Percentiles rank a stretch among this genome's conserved stretches.
Conservation (phyloP, 2,329 filamentous ascomycete genomes). For the Hypoxylon sp. region DNA sequence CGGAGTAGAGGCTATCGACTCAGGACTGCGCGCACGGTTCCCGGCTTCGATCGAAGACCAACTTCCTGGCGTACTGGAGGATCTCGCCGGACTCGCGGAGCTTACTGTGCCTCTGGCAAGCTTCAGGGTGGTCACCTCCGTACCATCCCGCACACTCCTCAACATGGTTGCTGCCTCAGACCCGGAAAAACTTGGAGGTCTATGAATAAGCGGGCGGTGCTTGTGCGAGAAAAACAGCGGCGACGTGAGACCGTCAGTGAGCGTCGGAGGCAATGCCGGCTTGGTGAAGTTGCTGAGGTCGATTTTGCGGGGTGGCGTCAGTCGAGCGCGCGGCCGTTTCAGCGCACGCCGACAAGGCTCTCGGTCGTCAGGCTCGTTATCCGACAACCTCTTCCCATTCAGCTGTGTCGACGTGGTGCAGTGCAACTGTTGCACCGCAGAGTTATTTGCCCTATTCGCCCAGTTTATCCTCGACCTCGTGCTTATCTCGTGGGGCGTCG, state of each 20-base stretch:
- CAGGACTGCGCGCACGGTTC: conserved; percentile 66
- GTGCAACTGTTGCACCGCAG: conserved; percentile 40
- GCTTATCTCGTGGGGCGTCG: conserved; percentile 37
- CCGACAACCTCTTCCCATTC: conserved; percentile 46
- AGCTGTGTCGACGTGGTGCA: conserved; percentile 35
- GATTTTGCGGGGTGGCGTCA: conserved; percentile 62
- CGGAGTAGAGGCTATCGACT: conserved; percentile 62
- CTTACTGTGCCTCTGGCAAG: conserved; percentile 68
- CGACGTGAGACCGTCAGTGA: conserved; percentile 61
- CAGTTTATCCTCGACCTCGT: conserved; percentile 30
- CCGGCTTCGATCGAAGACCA: conserved; percentile 69
- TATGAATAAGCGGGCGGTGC: conserved; percentile 55
- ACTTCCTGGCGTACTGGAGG: conserved; percentile 67
- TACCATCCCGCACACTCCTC: conserved; percentile 61
- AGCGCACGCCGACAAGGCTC: conserved; percentile 47
- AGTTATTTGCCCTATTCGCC: conserved; percentile 27
- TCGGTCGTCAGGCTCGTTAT: conserved; percentile 43
- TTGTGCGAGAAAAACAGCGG: conserved; percentile 68
- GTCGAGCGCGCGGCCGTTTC: conserved; percentile 66
- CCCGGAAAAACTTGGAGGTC: conserved; percentile 58
- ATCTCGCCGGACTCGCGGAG: conserved; percentile 63
- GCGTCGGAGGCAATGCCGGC: conserved; percentile 49
- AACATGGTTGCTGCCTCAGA: conserved; percentile 65
- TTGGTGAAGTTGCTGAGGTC: conserved; percentile 58
- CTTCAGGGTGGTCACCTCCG: conserved; percentile 68